Base-by-base conservation (phyloP, 2,329 filamentous ascomycete genomes). In the Dothistroma septosporum region DNA sequence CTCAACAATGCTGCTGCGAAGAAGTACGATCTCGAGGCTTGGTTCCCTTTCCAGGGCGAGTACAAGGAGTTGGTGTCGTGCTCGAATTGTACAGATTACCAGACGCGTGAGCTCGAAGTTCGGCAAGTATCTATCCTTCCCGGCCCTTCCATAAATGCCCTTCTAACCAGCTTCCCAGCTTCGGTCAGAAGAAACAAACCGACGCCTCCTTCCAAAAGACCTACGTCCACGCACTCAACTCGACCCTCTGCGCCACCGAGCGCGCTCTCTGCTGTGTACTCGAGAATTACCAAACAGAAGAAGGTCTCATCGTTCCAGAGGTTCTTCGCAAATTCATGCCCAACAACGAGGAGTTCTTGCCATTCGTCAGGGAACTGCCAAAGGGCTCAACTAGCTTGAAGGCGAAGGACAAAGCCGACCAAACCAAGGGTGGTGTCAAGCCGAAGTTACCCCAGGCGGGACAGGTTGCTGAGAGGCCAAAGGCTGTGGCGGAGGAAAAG, bases 61-160 rank as follows among this genome's bases (percentile, higher is more conserved):
- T 99, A 97, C 84, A 97, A 97, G 66, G 94, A 97, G 79, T 85
- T 99, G 31, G 94, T 97, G 55, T 96, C 91, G 21, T 96, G 92
- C 83, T 96, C 91, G 63, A 99, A 99, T 80, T 99, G 94, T 81
- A 96, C 91, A 49, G 93, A 97, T 75, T 97, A 97, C 81, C 94
- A 99, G 81, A 92, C 91, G 24, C 85, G 94, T 59, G 92, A 92
- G 68, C 83, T 99, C 12, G 93, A 97, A 76, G 96, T 99, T 69
- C 86, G 94, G 61, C 70, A 58, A 52, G 66, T 37, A 12, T 2
- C 41, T 19, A 44, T 19, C n/a, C 11, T 48, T 7, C 19, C 49
- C 41, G 33, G 7, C 28, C 11, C 16, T 47, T 19, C 22, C 10
- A 54, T 19, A 4, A 16, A 11, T 12, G 22, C 28, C 16, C 12